phyloP scores from a whole-genome alignment of 768 basidiomycete genomes.

The Inosperma sp. region DNA sequence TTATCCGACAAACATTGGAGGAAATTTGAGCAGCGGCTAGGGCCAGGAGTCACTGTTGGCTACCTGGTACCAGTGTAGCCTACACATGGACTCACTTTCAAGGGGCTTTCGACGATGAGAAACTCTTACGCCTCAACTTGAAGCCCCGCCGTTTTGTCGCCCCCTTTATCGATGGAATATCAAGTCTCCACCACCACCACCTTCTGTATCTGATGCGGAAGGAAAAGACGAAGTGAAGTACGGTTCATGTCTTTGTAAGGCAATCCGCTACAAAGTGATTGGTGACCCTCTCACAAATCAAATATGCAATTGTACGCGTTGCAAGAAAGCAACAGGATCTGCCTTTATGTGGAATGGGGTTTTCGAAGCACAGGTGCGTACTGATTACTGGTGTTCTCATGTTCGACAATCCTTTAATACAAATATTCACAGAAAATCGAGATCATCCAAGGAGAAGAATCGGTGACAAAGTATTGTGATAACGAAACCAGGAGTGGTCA shows the following conservation, averaged over 20 bases:
- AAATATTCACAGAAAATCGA: slow-evolving; percentile 22
- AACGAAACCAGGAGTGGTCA: slow-evolving; percentile 27
- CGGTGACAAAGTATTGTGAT: slow-evolving; percentile 27
- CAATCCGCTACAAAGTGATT: slow-evolving; percentile 31
- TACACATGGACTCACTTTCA: too few relatives aligned
- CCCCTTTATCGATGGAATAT: too few relatives aligned
- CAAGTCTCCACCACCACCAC: too few relatives aligned
- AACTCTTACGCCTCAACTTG: too few relatives aligned
- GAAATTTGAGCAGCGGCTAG: too few relatives aligned
- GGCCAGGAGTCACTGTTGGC: too few relatives aligned
- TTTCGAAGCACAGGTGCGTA: slow-evolving; percentile 32
- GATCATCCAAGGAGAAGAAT: slow-evolving; percentile 26
- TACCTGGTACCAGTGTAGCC: too few relatives aligned
- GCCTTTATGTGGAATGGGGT: slow-evolving; percentile 39
- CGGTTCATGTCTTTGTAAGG: slow-evolving; percentile 38
- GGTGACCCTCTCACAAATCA: slow-evolving; percentile 36
- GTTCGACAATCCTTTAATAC: neutral
- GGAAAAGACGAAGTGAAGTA: slow-evolving; percentile 16
- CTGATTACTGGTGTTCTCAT: neutral
- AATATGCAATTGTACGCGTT: slow-evolving; percentile 43
- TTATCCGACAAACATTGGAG: too few relatives aligned
- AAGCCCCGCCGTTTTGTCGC: too few relatives aligned
- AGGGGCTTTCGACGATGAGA: too few relatives aligned
- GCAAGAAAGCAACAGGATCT: slow-evolving; percentile 39
- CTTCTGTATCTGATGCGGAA: too few relatives aligned